phyloP scores from a whole-genome alignment of 768 basidiomycete species.

The Kwoniella bestiolae region DNA sequence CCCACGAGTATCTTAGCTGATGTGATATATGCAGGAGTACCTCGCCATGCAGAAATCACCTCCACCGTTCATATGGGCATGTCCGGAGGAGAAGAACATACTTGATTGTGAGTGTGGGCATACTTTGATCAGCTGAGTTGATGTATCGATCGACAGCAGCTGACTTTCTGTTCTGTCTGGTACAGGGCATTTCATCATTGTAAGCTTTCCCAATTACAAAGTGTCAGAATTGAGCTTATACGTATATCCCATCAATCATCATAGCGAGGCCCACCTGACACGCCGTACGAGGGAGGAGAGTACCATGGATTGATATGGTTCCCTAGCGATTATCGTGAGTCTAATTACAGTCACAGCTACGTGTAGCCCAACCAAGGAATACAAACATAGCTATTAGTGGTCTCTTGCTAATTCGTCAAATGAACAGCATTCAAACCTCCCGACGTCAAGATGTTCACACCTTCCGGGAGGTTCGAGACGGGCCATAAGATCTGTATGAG shows the following conservation, averaged over 20 bases:
- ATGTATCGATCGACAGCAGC: no score
- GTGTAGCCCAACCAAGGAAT: neutral
- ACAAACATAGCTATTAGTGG: conserved; percentile 6
- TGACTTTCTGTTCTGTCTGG: neutral
- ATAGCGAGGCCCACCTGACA: conserved; percentile 91
- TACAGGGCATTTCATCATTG: conserved; percentile 93
- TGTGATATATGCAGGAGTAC: conserved; percentile 70
- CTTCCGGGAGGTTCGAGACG: conserved; percentile 56
- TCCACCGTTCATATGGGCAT: conserved; percentile 94
- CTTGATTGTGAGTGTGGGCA: conserved; percentile 73
- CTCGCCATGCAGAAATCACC: conserved; percentile 88
- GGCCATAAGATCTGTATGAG: conserved; percentile 88
- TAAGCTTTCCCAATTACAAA: conserved; percentile 57
- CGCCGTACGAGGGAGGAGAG: conserved; percentile 87
- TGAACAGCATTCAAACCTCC: conserved; percentile 86
- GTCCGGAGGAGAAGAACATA: conserved; percentile 97
- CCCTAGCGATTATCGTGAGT: conserved; percentile 79
- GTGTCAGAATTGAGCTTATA: neutral
- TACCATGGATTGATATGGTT: conserved; percentile 92
- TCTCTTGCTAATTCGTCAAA: no score
- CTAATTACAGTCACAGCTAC: neutral
- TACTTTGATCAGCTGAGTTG: neutral
- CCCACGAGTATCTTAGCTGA: neutral
- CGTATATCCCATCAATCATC: neutral
- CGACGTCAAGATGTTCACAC: conserved; percentile 80